Evolutionary conservation across 2,329 filamentous ascomycete genomes (phyloP).

Genomic region (Exophiala alcalophila): DNA sequence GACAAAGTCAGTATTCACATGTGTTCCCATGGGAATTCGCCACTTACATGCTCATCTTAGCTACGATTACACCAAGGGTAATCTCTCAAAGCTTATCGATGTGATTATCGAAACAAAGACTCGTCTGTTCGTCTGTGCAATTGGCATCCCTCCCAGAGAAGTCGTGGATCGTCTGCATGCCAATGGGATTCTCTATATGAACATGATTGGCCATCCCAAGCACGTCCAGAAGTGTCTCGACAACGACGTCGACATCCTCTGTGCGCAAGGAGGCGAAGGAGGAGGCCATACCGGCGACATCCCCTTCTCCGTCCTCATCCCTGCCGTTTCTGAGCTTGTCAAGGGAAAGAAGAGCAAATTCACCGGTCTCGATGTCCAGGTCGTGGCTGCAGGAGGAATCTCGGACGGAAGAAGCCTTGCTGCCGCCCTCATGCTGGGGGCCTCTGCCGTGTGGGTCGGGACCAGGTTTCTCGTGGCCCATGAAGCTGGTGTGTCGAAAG

Average conservation of each 20-base stretch:
- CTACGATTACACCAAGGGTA: slow-evolving; percentile 79
- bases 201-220: slow-evolving; percentile 82
- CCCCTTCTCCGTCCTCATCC: slow-evolving; percentile 70
- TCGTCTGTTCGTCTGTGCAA: slow-evolving; percentile 71
- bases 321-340: slow-evolving; percentile 74
- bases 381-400: slow-evolving; percentile 78
- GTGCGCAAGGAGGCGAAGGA: slow-evolving; percentile 14
- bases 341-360: slow-evolving; percentile 61
- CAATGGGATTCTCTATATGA: slow-evolving; percentile 74
- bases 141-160: slow-evolving; percentile 67
- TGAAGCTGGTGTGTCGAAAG: slow-evolving; percentile 56
- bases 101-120: slow-evolving; percentile 74
- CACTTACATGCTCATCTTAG: too few species aligned
- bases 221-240: slow-evolving; percentile 77
- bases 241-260: slow-evolving; percentile 62
- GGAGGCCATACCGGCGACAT: slow-evolving; percentile 80
- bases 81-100: slow-evolving; percentile 73
- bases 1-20: slow-evolving; percentile 67
- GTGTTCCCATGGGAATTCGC: too few species aligned
- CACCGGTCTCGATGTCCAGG: slow-evolving; percentile 62
- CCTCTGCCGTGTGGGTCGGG: slow-evolving; percentile 77
- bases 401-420: slow-evolving; percentile 70
- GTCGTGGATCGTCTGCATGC: slow-evolving; percentile 69
- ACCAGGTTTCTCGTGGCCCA: slow-evolving; percentile 73
- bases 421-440: slow-evolving; percentile 72